phyloP scores from a whole-genome alignment of 164 flowering plant genomes.

The Piper longum region DNA sequence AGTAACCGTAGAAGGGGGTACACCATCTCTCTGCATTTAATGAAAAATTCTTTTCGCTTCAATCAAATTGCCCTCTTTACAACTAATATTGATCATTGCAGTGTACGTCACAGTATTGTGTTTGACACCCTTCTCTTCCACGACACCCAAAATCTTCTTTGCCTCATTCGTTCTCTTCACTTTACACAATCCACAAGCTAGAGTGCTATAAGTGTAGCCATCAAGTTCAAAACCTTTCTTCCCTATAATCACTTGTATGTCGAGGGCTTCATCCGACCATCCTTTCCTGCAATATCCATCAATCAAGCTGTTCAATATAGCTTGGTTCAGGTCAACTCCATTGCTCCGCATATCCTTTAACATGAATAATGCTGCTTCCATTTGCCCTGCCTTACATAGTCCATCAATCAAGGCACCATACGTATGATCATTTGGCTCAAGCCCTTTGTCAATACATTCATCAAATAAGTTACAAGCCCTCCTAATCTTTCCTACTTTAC shows the following conservation, averaged over 20 bases:
- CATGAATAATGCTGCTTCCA: conserved; percentile 32
- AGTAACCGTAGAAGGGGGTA: conserved; percentile 35
- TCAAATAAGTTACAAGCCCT: conserved; percentile 34
- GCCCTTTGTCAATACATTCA: conserved; percentile 28
- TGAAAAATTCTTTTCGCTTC: conserved; percentile 43
- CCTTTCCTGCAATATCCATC: conserved; percentile 40
- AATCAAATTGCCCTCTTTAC: conserved; percentile 55
- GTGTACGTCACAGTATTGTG: conserved; percentile 31
- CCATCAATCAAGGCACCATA: conserved; percentile 41
- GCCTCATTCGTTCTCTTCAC: conserved; percentile 32
- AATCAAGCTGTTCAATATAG: conserved; percentile 25
- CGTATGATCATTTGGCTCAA: conserved; percentile 36
- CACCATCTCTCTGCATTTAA: conserved; percentile 49
- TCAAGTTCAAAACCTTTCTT: conserved; percentile 27
- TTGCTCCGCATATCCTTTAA: conserved; percentile 42
- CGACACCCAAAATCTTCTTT: conserved; percentile 20
- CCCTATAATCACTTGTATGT: conserved; percentile 29
- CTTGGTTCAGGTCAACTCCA: conserved; percentile 34
- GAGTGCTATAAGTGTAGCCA: conserved; percentile 21
- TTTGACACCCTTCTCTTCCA: conserved; percentile 33
- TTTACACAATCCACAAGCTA: conserved; percentile 29
- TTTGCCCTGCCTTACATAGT: conserved; percentile 40
- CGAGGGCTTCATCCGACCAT: conserved; percentile 35
- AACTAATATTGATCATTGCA: conserved; percentile 45
- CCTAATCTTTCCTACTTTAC: conserved; percentile 28